Evolutionary conservation across 1,284 basidiomycete species (phyloP).

Genomic region (Cystobasidiaceae sp.): DNA sequence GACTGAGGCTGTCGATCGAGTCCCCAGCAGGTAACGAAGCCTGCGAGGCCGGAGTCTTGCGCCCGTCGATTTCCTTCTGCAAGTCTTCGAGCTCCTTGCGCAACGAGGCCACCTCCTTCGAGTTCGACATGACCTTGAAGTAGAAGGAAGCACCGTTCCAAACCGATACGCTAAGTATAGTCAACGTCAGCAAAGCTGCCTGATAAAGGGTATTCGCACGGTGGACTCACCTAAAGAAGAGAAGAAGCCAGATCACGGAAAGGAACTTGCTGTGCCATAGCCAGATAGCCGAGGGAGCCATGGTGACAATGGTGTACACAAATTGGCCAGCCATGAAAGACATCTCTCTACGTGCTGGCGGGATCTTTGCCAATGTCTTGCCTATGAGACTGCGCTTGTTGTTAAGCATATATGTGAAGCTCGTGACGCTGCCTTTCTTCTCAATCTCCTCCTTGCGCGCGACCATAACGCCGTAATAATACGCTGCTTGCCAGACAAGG

Average conservation of each 20-base stretch:
- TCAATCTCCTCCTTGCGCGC: constrained; percentile 43
- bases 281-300: constrained; percentile 39
- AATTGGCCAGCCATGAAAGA: constrained; percentile 40
- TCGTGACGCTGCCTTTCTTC: constrained; percentile 42
- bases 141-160: constrained; percentile 44
- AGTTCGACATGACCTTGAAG: constrained; percentile 26
- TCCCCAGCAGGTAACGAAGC: constrained; percentile 2
- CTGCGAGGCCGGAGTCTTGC: constrained; percentile 13
- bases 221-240: constrained; percentile 19
- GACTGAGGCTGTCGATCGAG: background rate
- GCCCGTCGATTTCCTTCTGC: constrained; percentile 19
- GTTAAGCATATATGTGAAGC: constrained; percentile 44
- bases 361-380: constrained; percentile 38
- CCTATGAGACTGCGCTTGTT: constrained; percentile 38
- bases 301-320: constrained; percentile 41
- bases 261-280: constrained; percentile 42
- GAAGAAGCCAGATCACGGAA: constrained; percentile 39
- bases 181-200: background rate
- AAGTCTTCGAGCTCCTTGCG: constrained; percentile 19
- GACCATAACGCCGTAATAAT: constrained; percentile 43
- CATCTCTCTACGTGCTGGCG: constrained; percentile 33
- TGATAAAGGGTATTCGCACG: too few relatives aligned
- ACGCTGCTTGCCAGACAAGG: constrained; percentile 42
- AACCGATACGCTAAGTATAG: constrained; percentile 35
- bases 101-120: background rate